These are phyloP conservation scores for Aspergillus awamori DNA, from an alignment of 2,329 filamentous ascomycete genomes.

Conservation along the genomic window DNA sequence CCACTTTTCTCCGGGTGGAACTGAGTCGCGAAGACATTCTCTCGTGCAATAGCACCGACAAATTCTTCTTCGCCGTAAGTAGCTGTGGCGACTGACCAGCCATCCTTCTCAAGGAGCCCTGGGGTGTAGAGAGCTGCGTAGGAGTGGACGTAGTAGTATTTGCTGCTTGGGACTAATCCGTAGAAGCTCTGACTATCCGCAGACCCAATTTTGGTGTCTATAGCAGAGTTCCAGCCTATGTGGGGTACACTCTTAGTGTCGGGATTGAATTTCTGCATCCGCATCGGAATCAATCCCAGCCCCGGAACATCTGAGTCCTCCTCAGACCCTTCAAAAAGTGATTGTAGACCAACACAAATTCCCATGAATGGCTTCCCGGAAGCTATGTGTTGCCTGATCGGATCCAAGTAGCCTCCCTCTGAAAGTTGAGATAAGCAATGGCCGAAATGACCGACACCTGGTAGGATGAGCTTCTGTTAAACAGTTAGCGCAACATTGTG, in stretches of 20 bases:
- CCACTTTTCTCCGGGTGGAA: constrained; percentile 99
- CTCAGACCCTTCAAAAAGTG: constrained; percentile 80
- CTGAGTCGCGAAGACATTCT: constrained; percentile 86
- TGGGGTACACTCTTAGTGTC: constrained; percentile 88
- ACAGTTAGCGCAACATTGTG: constrained; percentile 12
- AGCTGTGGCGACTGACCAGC: constrained; percentile 91
- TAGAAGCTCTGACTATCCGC: constrained; percentile 65
- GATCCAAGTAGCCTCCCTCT: constrained; percentile 78
- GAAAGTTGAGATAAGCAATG: constrained; percentile 88
- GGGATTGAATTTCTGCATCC: constrained; percentile 76
- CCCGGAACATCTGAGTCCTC: constrained; percentile 75
- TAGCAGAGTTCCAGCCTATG: constrained; percentile 97
- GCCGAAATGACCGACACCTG: constrained; percentile 95
- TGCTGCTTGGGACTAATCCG: constrained; percentile 76
- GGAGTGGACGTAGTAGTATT: constrained; percentile 99
- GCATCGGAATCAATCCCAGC: constrained; percentile 71
- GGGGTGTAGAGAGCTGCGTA: constrained; percentile 79
- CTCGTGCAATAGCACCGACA: constrained; percentile 82
- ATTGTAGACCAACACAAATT: constrained; percentile 93
- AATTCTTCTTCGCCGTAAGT: constrained; percentile 88
- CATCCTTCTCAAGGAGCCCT: constrained; percentile 74
- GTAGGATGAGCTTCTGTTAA: constrained; percentile 82
- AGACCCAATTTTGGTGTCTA: constrained; percentile 48
- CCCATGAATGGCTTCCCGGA: constrained; percentile 97
- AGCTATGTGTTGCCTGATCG: constrained; percentile 79